phyloP scores from a whole-genome alignment of 306 rosid genomes.

The Prunus mume region DNA sequence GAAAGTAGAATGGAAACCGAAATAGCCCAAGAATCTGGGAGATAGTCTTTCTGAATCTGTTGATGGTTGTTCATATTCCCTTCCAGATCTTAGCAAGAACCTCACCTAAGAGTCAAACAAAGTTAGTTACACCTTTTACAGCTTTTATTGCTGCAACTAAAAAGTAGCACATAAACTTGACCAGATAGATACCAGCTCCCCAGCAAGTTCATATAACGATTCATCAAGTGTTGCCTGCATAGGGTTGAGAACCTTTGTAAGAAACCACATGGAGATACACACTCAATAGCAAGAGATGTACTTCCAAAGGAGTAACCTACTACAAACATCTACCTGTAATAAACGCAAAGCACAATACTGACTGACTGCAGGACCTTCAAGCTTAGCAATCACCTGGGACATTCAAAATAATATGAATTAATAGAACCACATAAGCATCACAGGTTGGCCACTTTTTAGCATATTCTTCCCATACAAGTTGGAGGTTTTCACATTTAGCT shows the following conservation, averaged over 20 bases:
- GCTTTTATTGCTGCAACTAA: constrained; percentile 9
- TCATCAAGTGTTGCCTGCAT: constrained; percentile 93
- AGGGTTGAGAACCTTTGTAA: constrained; percentile 30
- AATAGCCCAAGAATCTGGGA: constrained; percentile 90
- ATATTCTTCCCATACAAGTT: neutral
- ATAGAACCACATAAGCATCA: neutral
- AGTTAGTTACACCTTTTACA: constrained; percentile 18
- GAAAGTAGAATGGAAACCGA: constrained; percentile 69
- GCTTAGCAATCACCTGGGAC: constrained; percentile 91
- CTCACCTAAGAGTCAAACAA: constrained; percentile 64
- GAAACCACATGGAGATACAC: neutral
- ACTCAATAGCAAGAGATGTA: neutral
- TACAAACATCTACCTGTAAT: constrained; percentile 56
- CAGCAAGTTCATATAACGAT: constrained; percentile 96
- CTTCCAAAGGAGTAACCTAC: neutral
- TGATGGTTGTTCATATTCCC: constrained; percentile 74
- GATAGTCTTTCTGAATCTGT: constrained; percentile 66
- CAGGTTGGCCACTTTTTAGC: neutral
- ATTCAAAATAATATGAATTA: constrained; percentile 27
- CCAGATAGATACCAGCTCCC: constrained; percentile 73
- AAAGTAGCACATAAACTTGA: constrained; percentile 9
- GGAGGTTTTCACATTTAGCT: neutral
- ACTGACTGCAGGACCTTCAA: constrained; percentile 97
- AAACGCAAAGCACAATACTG: constrained; percentile 91
- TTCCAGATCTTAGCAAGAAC: constrained; percentile 95